phyloP scores from a whole-genome alignment of 2,329 filamentous ascomycete species.

The Apiospora saccharicola region DNA sequence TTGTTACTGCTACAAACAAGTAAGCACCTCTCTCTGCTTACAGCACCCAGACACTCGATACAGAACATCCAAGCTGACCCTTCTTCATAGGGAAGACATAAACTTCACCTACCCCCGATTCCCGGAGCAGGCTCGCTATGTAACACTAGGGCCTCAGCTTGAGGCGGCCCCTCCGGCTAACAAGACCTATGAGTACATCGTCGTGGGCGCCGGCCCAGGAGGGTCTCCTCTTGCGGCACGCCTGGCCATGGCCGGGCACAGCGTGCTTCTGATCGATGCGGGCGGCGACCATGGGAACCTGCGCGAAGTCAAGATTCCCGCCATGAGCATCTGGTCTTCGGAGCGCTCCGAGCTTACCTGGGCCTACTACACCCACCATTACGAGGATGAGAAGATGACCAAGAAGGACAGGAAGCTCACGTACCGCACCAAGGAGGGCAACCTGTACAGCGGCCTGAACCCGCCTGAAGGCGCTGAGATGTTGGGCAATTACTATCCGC shows the following conservation, averaged over 20 bases:
- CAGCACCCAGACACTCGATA: background rate
- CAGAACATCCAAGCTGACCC: background rate
- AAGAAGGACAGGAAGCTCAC: slow-evolving; percentile 56
- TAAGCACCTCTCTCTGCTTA: background rate
- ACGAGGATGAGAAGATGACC: slow-evolving; percentile 34
- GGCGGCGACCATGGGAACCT: slow-evolving; percentile 56
- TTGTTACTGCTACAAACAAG: background rate
- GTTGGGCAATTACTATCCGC: slow-evolving; percentile 36
- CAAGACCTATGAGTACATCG: slow-evolving; percentile 48
- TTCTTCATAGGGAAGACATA: background rate
- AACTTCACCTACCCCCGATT: slow-evolving; percentile 9
- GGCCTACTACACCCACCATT: slow-evolving; percentile 29
- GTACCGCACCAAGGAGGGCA: slow-evolving; percentile 43
- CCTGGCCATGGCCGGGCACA: slow-evolving; percentile 59
- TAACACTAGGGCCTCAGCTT: background rate
- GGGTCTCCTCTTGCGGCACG: slow-evolving; percentile 59
- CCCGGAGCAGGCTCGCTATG: slow-evolving; percentile 13
- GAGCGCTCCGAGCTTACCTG: slow-evolving; percentile 53
- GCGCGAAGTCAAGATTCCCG: slow-evolving; percentile 55
- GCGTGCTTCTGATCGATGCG: slow-evolving; percentile 63
- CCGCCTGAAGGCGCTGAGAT: slow-evolving; percentile 31
- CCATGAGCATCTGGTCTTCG: slow-evolving; percentile 53
- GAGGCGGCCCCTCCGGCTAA: slow-evolving; percentile 18
- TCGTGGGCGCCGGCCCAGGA: slow-evolving; percentile 61
- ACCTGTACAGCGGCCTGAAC: slow-evolving; percentile 31